phyloP scores from a whole-genome alignment of 2,329 filamentous ascomycete species.

The Diaporthe ampelina region DNA sequence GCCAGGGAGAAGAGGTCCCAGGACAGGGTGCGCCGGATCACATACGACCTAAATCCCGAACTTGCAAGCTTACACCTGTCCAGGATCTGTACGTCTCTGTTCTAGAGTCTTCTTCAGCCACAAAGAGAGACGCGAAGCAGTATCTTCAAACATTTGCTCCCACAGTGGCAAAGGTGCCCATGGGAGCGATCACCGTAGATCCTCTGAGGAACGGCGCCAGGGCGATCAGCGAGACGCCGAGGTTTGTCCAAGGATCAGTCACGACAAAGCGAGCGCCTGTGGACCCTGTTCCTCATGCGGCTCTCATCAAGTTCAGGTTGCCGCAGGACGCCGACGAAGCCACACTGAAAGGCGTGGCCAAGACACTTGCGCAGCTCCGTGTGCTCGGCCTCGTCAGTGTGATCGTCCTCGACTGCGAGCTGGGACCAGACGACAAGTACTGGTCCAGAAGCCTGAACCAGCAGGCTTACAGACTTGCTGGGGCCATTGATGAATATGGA shows the following conservation, averaged over 20 bases:
- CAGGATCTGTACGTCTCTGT: slow-evolving; percentile 90
- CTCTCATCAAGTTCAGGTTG: slow-evolving; percentile 85
- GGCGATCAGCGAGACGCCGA: slow-evolving; percentile 50
- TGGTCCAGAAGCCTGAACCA: slow-evolving; percentile 55
- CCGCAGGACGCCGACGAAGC: slow-evolving; percentile 79
- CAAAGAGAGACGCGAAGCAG: slow-evolving; percentile 91
- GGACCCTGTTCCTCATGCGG: slow-evolving; percentile 74
- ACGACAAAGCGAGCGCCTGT: slow-evolving; percentile 47
- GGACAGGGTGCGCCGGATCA: slow-evolving; percentile 58
- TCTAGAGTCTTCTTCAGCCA: slow-evolving; percentile 90
- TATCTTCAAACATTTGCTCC: slow-evolving; percentile 89
- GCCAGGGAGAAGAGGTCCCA: slow-evolving; percentile 62
- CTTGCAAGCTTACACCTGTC: slow-evolving; percentile 36
- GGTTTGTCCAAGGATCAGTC: slow-evolving; percentile 54
- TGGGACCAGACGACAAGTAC: slow-evolving; percentile 51
- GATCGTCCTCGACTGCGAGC: slow-evolving; percentile 82
- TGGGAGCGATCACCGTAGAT: slow-evolving; percentile 33
- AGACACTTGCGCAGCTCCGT: slow-evolving; percentile 86
- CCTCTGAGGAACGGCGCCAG: slow-evolving; percentile 46
- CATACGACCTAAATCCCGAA: slow-evolving; percentile 32
- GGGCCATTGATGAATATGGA: slow-evolving; percentile 79
- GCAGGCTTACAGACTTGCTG: slow-evolving; percentile 81
- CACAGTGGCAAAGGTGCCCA: slow-evolving; percentile 48
- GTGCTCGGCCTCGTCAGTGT: slow-evolving; percentile 86
- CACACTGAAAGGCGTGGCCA: slow-evolving; percentile 81